Evolutionary conservation across 1,284 basidiomycete genomes (phyloP).

Genomic region (Moesziomyces sp.): DNA sequence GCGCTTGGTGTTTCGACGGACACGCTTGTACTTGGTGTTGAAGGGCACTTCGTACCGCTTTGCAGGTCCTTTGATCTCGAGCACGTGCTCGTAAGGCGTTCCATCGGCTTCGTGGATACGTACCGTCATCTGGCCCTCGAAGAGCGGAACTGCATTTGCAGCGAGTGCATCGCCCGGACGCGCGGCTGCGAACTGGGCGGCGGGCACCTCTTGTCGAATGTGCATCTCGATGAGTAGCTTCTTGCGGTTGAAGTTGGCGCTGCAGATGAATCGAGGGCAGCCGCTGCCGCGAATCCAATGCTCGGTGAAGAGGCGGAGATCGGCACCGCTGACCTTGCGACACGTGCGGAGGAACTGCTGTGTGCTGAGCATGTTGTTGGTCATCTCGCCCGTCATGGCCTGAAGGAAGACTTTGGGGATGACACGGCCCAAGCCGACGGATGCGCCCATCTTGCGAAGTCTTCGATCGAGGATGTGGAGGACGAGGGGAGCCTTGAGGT

Average conservation of each 20-base stretch:
- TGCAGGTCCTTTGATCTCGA: slow-evolving; percentile 86
- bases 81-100: slow-evolving; percentile 97
- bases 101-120: slow-evolving; percentile 99
- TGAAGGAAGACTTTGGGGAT: slow-evolving; percentile 94
- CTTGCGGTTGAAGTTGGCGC: slow-evolving; percentile 94
- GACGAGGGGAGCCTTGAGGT: slow-evolving; percentile 93
- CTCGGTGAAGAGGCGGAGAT: slow-evolving; percentile 88
- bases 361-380: slow-evolving; percentile 82
- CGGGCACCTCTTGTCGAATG: slow-evolving; percentile 87
- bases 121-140: slow-evolving; percentile 90
- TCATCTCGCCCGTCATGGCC: slow-evolving; percentile 89
- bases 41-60: slow-evolving; percentile 97
- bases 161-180: slow-evolving; percentile 60
- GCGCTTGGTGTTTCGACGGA: slow-evolving; percentile 90
- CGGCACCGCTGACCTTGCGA: slow-evolving; percentile 83
- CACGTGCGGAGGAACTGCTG: slow-evolving; percentile 90
- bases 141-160: slow-evolving; percentile 69
- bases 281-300: slow-evolving; percentile 99
- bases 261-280: slow-evolving; percentile 89
- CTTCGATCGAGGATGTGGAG: slow-evolving; percentile 94
- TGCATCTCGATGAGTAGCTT: slow-evolving; percentile 97
- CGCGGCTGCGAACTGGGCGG: slow-evolving; percentile 69
- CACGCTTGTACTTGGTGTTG: slow-evolving; percentile 99
- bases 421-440: slow-evolving; percentile 90
- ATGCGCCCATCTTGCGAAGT: slow-evolving; percentile 92